phyloP scores from a whole-genome alignment of 352 stramenopile species.

The Globisporangium polare region DNA sequence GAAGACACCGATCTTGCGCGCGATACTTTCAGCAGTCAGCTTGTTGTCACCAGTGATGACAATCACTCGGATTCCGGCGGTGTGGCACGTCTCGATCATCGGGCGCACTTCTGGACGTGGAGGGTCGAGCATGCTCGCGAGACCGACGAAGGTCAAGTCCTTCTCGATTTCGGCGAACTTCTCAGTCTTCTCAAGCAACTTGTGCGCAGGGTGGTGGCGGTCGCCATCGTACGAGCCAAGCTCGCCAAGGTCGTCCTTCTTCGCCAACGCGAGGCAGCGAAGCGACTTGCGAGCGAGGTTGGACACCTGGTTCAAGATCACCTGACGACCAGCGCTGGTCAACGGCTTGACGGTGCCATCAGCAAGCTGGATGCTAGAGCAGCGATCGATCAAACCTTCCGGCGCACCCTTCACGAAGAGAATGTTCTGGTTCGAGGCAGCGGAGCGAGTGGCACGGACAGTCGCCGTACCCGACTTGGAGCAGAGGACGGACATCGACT shows the following conservation, averaged over 20 bases:
- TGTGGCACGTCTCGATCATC: slow-evolving; percentile 94
- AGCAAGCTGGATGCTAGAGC: slow-evolving; percentile 90
- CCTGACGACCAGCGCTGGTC: slow-evolving; percentile 80
- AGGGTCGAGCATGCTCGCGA: slow-evolving; percentile 98
- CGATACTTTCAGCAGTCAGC: slow-evolving; percentile 97
- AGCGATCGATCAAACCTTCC: slow-evolving; percentile 96
- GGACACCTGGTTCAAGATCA: slow-evolving; percentile 90
- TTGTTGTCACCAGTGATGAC: slow-evolving; percentile 99
- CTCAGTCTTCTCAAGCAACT: slow-evolving; percentile 73
- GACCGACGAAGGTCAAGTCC: slow-evolving; percentile 95
- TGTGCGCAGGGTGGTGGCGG: slow-evolving; percentile 81
- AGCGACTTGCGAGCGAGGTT: slow-evolving; percentile 92
- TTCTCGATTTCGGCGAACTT: slow-evolving; percentile 95
- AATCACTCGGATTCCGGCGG: slow-evolving; percentile 97
- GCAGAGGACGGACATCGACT: slow-evolving; percentile 97
- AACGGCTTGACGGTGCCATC: slow-evolving; percentile 92
- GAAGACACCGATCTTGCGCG: slow-evolving; percentile 96
- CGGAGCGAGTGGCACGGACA: slow-evolving; percentile 53
- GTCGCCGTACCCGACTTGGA: slow-evolving; percentile 33
- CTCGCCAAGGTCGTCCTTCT: slow-evolving; percentile 91
- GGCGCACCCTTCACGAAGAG: slow-evolving; percentile 98
- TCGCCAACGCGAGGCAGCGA: slow-evolving; percentile 94
- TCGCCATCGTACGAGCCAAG: slow-evolving; percentile 79
- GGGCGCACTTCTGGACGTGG: slow-evolving; percentile 94
- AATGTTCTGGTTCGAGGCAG: slow-evolving; percentile 82